Percentiles rank a stretch among this genome's conserved stretches.
Evolutionary conservation across 2,329 filamentous ascomycete species (phyloP).

Genomic region (Alternaria alternata): DNA sequence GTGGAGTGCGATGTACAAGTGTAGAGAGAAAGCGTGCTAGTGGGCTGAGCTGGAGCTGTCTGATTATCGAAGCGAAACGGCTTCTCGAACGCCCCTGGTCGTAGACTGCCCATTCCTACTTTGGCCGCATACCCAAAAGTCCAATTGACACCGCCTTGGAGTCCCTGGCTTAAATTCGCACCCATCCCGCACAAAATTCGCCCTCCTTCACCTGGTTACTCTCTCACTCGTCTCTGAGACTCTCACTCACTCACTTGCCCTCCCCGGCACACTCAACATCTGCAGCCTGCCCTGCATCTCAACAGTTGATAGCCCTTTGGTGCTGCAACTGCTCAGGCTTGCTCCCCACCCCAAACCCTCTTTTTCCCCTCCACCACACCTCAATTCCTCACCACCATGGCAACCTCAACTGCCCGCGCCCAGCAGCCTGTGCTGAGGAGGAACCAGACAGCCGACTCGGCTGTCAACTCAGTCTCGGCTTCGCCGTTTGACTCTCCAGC

Average conservation of each 20-base stretch:
- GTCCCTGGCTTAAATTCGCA: slow-evolving; percentile 29
- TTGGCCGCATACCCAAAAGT: slow-evolving; percentile 27
- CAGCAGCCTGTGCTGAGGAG: slow-evolving; percentile 58
- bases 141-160: slow-evolving; percentile 36
- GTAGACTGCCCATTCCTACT: slow-evolving; percentile 21
- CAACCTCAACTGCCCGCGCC: slow-evolving; percentile 63
- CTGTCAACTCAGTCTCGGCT: slow-evolving; percentile 61
- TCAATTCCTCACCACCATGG: slow-evolving; percentile 32
- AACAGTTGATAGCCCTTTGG: slow-evolving; percentile 26
- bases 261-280: slow-evolving; percentile 21
- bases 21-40: slow-evolving; percentile 21
- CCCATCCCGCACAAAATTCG: slow-evolving; percentile 18
- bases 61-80: slow-evolving; percentile 20
- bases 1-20: slow-evolving; percentile 20
- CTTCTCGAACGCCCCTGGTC: slow-evolving; percentile 27
- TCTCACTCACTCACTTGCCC: slow-evolving; percentile 6
- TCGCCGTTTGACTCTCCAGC: slow-evolving; percentile 68
- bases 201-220: slow-evolving; percentile 8
- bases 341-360: slow-evolving; percentile 6
- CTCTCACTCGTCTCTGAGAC: slow-evolving; percentile 6
- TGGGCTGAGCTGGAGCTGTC: slow-evolving; percentile 24
- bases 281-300: slow-evolving; percentile 33
- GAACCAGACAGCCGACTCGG: slow-evolving; percentile 61
- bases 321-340: slow-evolving; percentile 22
- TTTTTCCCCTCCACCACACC: slow-evolving; percentile 6